Base-by-base conservation (phyloP, 1,284 basidiomycete species). In the Trichosporon asahii region DNA sequence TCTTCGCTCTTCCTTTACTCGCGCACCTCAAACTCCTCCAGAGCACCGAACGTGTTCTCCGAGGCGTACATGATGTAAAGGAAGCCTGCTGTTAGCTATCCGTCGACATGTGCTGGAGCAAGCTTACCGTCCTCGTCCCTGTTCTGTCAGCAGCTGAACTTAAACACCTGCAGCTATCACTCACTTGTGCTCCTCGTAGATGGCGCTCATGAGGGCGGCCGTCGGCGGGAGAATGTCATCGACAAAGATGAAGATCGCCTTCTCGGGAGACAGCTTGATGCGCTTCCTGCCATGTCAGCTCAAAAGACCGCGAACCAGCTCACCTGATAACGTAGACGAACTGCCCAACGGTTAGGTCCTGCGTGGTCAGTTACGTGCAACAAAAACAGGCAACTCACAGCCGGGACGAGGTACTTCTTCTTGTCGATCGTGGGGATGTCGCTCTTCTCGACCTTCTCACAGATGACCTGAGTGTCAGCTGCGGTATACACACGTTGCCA, bases 351-450 rank as follows among this genome's bases (percentile, higher is more conserved):
- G 97, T 99, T 67, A 99, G 86, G 85, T 99, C 96, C 92, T 97
- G 79, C 35, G 57, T 61, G 68, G 64, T 69, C 57, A 69, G 72
- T 37, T 37, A 11, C 57, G 35, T 8, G 31, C 8, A 0, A 18
- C 7, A 11, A 5, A 31, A 29, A 7, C 7, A 5, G 14, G 9
- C 23, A 12, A 82, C 85, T 64, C 63, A 95, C 94, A 67, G 95
- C 96, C 67, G 97, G 97, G 3, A 99, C 97, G 63, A 99, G 88
- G 79, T 99, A 99, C 88, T 99, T 99, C 92, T 99, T 99, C 93
- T 99, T 99, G 88, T 99, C 97, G 80, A 99, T 98, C 23, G 95
- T 96, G 0, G 95, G 94, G 81, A 99, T 98, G 85, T 99, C 97
- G 69, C 95, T 97, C 82, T 93, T 90, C 86, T 99, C 96, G 67